Base-by-base conservation (phyloP, 2,329 filamentous ascomycete species). In the Stagonosporopsis vannaccii region DNA sequence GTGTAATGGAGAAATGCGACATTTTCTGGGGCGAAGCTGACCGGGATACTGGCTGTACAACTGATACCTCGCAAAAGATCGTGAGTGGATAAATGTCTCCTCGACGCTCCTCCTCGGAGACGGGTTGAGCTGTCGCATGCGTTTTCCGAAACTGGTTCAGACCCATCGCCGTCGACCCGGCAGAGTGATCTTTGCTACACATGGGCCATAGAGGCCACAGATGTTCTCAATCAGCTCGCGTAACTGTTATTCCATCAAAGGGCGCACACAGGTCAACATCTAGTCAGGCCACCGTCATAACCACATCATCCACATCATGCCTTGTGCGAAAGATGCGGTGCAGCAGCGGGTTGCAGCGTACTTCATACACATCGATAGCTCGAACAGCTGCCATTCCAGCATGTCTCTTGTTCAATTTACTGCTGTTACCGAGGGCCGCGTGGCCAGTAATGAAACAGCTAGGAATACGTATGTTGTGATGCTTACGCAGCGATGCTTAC, bases 401-500 rank as follows among this genome's bases (percentile, higher is more conserved):
- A 11, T 20, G 6, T 11, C 13, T 20, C 12, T 36, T n/a, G 15
- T 9, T 9, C 7, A 12, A 15, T 30, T 20, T 37, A 2, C 26
- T 28, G 11, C 32, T 36, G 25, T 33, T 15, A 13, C 12, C n/a
- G n/a, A 45, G 25, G 30, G 47, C 47, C 47, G 47, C 53, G 53
- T 48, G 47, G 53, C 47, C 32, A 25, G 20, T 22, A 33, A 8
- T 47, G 42, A 44, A 48, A 47, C 37, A 46, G 33, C 26, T 36
- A 25, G 37, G 32, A 36, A 25, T 47, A 39, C 22, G 28, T 17
- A 43, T 39, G 22, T 48, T 39, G 30, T 20, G 36, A 43, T 28
- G 53, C 53, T 51, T 47, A 56, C 47, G 46, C 47, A 43, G 42
- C 51, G n/a, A 39, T 48, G 53, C 53, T 56, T 51, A 56, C 47